phyloP scores from a whole-genome alignment of 73 alveolate species.

The Effrenium voratum region DNA sequence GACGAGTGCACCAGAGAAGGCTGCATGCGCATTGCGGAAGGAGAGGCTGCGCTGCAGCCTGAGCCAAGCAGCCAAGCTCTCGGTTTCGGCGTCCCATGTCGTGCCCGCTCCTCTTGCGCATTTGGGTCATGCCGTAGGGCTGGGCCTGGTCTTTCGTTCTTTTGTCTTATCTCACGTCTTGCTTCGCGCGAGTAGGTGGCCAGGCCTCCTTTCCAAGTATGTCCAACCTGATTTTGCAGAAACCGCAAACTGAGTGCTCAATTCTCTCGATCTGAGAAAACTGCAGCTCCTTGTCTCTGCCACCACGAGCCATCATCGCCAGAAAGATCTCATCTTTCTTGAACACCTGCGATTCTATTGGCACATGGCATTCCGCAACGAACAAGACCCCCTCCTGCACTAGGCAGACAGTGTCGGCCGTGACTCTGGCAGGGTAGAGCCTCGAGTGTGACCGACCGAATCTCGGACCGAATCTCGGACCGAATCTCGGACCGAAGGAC shows the following conservation, averaged over 20 bases:
- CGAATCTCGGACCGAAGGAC: neutral
- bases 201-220: constrained; percentile 39
- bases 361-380: neutral
- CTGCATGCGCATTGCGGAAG: constrained; percentile 60
- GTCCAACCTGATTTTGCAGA: neutral
- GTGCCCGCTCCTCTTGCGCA: constrained; percentile 41
- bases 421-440: constrained; percentile 58
- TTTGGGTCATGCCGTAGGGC: constrained; percentile 66
- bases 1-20: constrained; percentile 42
- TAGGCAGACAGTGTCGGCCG: constrained; percentile 63
- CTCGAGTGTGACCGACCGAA: neutral
- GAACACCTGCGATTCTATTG: neutral
- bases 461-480: neutral
- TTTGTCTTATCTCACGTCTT: neutral
- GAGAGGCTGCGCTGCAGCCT: constrained; percentile 61
- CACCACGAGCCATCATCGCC: constrained; percentile 35
- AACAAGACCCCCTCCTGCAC: constrained; percentile 16
- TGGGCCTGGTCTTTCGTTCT: neutral
- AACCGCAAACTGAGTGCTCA: too few relatives aligned
- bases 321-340: constrained; percentile 29
- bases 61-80: neutral
- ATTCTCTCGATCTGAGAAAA: too few relatives aligned
- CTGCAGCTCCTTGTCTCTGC: constrained; percentile 64
- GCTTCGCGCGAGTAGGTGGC: neutral
- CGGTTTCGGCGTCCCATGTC: neutral